Conservation (phyloP, 2,329 filamentous ascomycete species). For the Arthroderma sp. region DNA sequence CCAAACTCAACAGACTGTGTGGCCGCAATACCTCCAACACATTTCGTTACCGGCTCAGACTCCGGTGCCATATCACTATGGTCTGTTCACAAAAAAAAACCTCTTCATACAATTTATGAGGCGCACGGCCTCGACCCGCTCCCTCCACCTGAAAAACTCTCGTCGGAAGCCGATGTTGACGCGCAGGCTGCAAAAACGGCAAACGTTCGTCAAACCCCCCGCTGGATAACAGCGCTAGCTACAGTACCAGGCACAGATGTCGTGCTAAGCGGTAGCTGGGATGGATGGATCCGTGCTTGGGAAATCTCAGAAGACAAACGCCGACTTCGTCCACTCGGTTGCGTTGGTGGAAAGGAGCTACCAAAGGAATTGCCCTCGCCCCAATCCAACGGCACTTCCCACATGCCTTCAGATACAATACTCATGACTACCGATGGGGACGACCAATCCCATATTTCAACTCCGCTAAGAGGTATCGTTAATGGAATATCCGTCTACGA, state of each 20-base stretch:
- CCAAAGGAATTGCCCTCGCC: slow-evolving; percentile 12
- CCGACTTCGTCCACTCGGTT: slow-evolving; percentile 59
- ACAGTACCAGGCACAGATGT: slow-evolving; percentile 84
- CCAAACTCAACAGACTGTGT: slow-evolving; percentile 88
- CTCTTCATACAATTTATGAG: slow-evolving; percentile 63
- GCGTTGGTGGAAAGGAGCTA: slow-evolving; percentile 39
- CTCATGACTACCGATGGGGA: slow-evolving; percentile 9
- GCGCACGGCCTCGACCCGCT: slow-evolving; percentile 77
- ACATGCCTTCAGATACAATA: background rate
- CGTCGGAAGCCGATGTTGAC: slow-evolving; percentile 56
- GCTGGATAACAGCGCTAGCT: slow-evolving; percentile 81
- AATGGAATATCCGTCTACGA: slow-evolving; percentile 86
- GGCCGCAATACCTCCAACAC: slow-evolving; percentile 74
- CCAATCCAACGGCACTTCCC: background rate
- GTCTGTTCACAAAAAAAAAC: slow-evolving; percentile 90
- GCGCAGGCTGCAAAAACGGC: slow-evolving; percentile 36
- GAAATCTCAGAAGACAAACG: slow-evolving; percentile 70
- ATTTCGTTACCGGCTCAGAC: slow-evolving; percentile 90
- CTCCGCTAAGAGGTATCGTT: slow-evolving; percentile 58
- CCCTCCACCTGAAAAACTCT: slow-evolving; percentile 54
- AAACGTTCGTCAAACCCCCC: slow-evolving; percentile 49
- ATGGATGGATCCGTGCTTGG: slow-evolving; percentile 79
- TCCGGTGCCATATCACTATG: slow-evolving; percentile 79
- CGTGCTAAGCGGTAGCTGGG: slow-evolving; percentile 87
- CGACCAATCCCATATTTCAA: slow-evolving; percentile 19